phyloP scores from a whole-genome alignment of 768 basidiomycete genomes.

The Xerocomellus intermedius region DNA sequence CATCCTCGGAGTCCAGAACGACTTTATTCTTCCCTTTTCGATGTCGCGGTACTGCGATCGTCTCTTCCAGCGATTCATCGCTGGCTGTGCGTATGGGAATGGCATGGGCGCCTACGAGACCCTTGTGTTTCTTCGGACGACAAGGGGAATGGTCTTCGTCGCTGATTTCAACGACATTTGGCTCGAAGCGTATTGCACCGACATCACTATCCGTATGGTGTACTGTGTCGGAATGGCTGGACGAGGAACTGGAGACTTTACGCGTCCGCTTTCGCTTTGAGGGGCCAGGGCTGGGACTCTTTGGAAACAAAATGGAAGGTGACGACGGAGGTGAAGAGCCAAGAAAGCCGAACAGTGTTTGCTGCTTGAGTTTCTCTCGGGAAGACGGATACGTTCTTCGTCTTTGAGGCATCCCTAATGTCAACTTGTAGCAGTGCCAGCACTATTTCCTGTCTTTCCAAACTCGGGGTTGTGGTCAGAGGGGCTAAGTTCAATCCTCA shows the following conservation, averaged over 20 bases:
- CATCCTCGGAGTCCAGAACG: conserved; percentile 37
- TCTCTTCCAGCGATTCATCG: conserved; percentile 26
- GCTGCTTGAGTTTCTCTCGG: conserved; percentile 42
- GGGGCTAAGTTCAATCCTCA: too few relatives aligned
- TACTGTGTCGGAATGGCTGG: conserved; percentile 17
- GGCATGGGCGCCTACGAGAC: conserved; percentile 12
- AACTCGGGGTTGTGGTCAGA: too few relatives aligned
- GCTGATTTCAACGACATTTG: conserved; percentile 23
- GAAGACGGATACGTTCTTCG: conserved; percentile 10
- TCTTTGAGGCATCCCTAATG: conserved; percentile 3
- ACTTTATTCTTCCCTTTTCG: conserved; percentile 21
- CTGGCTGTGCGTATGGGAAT: conserved; percentile 13
- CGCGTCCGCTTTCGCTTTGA: conserved; percentile 18
- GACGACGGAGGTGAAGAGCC: conserved; percentile 29
- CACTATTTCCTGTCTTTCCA: not conserved
- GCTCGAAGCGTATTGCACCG: conserved; percentile 51
- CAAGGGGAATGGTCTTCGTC: conserved; percentile 28
- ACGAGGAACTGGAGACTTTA: conserved; percentile 11
- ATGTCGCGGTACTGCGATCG: conserved; percentile 13
- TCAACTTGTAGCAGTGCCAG: not conserved
- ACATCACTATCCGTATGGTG: conserved; percentile 44
- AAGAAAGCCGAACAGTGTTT: conserved; percentile 40
- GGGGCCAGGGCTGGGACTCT: not conserved
- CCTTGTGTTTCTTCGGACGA: conserved; percentile 22
- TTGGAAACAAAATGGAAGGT: conserved; percentile 5